Base-by-base conservation (phyloP, 164 flowering plant species). In the Sextonia rubra region DNA sequence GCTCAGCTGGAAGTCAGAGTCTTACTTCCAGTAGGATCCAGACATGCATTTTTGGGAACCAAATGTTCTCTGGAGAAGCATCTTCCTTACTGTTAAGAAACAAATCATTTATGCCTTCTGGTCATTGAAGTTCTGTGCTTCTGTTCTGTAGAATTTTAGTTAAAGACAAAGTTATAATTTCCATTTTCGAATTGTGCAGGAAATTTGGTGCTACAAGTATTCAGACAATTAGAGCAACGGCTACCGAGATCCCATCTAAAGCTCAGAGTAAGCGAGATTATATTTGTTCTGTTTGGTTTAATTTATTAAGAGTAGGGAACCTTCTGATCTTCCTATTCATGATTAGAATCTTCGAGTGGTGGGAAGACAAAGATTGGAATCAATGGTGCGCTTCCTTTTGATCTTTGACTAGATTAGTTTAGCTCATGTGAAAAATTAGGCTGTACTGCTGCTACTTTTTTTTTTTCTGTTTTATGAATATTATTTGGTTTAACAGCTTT, bases 281-380 rank as follows among this genome's bases (percentile, higher is more conserved):
- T 17, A 15, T 15, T 18, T 66, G 58, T 52, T n/a, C 65, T 48
- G 12, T 4, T 3, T 22, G 48, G 7, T 30, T 55, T 22, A 47
- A 3, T n/a, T 30, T 67, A 15, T 18, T 24, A 17, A 27, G 17
- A 20, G 17, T 64, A 14, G 22, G 15, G 24, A 22, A 15, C 26
- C 17, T 18, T 5, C 67, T 71, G 22, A 26, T 30, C 3, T 17
- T 64, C 14, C 60, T 27, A 47, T 14, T 48, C 9, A 15, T 11
- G 58, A 14, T 4, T 80, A 94, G 98, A 78, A 71, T 86, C 93
- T 15, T 48, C 79, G 44, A 83, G 79, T 70, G 73, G 87, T 26
- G 89, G 86, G 69, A 88, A 82, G 80, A 89, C 87, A 65, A 92
- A 78, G 85, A 69, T 94, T 80, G 98, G 98, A 73, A 94, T 94